Evolutionary conservation across 257 asterid species (phyloP), one percentile per base, ranked within the genome.

Genomic region (Nicotiana knightiana): DNA sequence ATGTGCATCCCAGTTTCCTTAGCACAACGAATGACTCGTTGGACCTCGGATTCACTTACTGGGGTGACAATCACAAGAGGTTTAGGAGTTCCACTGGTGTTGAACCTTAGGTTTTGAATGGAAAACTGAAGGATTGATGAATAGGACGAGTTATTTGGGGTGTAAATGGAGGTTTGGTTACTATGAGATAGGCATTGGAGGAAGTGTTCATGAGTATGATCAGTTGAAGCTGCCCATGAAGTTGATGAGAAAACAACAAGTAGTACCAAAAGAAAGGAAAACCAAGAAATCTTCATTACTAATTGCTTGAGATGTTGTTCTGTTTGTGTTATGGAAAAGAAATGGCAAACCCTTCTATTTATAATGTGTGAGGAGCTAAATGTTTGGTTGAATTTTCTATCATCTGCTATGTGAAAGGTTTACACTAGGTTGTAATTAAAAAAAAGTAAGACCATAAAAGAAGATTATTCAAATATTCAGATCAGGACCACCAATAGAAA

Each of bases 31-130:
- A 66, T 46, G 78, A 81, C 65, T 32, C 17, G 2, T 30, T 48
- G 78, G 1, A 81, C 78, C 66, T 81, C 83, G 1, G 54, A 66
- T 57, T 81, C 83, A 18, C 76, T 57, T 9, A 67, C 33, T 0
- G 83, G 83, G 21, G 83, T 81, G 77, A 65, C 67, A 48, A 81
- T 81, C 35, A 81, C 62, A 18, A 33, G 78, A 26, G 83, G 83
- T 28, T 24, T 53, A 9, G 78, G 83, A 48, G 83, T 81, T 32
- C 12, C 51, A 26, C 26, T 28, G 9, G 55, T 65, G 48, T 81
- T 81, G 78, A 66, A 81, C 66, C 78, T 11, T 11, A 26, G 5
- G 76, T 81, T 81, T 37, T 81, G 65, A 21, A 66, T 81, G 53
- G 83, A 48, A 55, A 65, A 65, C n/a, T 65, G 83, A 11, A 81